Evolutionary conservation across 441 rosid species (phyloP), one percentile per base, ranked within the genome.

Genomic region (Croton laevigatus): DNA sequence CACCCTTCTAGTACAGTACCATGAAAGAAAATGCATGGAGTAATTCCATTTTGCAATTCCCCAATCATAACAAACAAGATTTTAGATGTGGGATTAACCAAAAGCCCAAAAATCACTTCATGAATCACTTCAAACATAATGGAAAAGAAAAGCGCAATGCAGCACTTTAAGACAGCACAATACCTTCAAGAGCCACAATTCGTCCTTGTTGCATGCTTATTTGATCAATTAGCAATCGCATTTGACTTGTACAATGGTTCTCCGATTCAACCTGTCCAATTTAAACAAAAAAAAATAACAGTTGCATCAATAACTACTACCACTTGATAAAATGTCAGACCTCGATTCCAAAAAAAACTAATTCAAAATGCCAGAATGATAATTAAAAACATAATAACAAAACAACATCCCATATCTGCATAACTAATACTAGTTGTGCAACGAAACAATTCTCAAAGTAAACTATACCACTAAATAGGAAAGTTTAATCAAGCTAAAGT

Each of bases 141-240:
- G 9, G 37, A 19, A 59, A 49, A 68, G 66, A 53, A 17, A 59
- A 8, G 34, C 55, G 6, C 8, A 32, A 19, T 55, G 42, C 8
- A 17, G 14, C 22, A 5, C 54, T 49, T 49, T 2, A 2, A 16
- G 48, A 2, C 1, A 40, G 58, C 69, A 3, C 27, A 53, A 70
- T 51, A 92, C 98, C 96, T 91, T 93, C 85, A 14, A 95, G 86
- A 45, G 89, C 81, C 58, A 94, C 81, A 81, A 92, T 89, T 34
- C 72, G 83, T 1, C 88, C 86, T 71, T 91, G 98, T 73, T 91
- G 96, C 32, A 74, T 78, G 80, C 97, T 91, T 22, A 91, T 89
- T 82, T 95, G 94, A 79, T 95, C 97, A 38, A 89, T 92, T 23
- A 95, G 83, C 14, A 83, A 60, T 61, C 91, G 88, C 89, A 80